A percentile compares a stretch with the other conserved stretches of the same genome.
phyloP scores from a whole-genome alignment of 2,329 filamentous ascomycete species.

The Clonostachys solani region DNA sequence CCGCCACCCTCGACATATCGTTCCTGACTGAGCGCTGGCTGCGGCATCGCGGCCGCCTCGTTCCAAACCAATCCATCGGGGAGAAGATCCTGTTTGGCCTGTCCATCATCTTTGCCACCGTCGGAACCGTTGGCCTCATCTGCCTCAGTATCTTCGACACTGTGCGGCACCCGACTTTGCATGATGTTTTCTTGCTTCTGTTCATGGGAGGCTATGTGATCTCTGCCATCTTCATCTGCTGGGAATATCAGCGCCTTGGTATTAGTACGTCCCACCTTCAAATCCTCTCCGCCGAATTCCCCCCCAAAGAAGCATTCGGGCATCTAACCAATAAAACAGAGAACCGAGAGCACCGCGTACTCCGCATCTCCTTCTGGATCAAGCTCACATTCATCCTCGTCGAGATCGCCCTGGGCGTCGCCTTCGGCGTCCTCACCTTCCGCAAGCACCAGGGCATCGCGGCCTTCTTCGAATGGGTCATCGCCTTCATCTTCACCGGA shows the following conservation, averaged over 20 bases:
- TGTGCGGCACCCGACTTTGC: slow-evolving; percentile 57
- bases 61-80: slow-evolving; percentile 60
- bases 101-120: slow-evolving; percentile 63
- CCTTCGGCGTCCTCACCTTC: slow-evolving; percentile 60
- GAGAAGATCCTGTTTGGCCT: slow-evolving; percentile 61
- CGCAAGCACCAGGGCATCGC: slow-evolving; percentile 54
- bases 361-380: slow-evolving; percentile 78
- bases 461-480: slow-evolving; percentile 74
- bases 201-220: slow-evolving; percentile 87
- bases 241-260: slow-evolving; percentile 83
- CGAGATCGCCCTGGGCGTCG: slow-evolving; percentile 69
- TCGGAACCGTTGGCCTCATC: slow-evolving; percentile 77
- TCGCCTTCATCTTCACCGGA: slow-evolving; percentile 81
- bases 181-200: slow-evolving; percentile 72
- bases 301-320: not conserved
- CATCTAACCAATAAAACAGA: slow-evolving; percentile 30
- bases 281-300: not conserved
- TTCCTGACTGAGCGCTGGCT: slow-evolving; percentile 83
- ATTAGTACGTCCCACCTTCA: slow-evolving; percentile 44
- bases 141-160: slow-evolving; percentile 85
- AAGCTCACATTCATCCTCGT: slow-evolving; percentile 82
- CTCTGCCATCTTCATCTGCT: slow-evolving; percentile 83
- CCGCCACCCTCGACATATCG: slow-evolving; percentile 74
- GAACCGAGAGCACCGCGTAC: slow-evolving; percentile 69
- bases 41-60: slow-evolving; percentile 74